Evolutionary conservation across 177 flowering plant species (phyloP).

Genomic region (Telopea speciosissima): DNA sequence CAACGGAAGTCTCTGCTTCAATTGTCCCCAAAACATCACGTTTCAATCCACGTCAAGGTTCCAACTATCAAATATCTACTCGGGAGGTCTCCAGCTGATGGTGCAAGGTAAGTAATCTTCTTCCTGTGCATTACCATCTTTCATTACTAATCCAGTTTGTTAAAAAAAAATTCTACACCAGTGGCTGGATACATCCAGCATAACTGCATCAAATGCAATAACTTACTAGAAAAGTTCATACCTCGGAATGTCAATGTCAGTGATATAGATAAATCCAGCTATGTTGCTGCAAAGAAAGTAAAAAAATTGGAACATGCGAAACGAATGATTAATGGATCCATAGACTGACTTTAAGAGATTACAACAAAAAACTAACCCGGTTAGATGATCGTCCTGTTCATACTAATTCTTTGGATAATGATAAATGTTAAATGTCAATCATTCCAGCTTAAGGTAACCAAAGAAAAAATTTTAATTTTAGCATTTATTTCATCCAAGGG

Average conservation of each 20-base stretch:
- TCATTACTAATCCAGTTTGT: neutral
- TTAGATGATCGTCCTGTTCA: neutral
- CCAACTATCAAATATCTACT: conserved; percentile 70
- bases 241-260: conserved; percentile 81
- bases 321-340: neutral
- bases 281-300: conserved; percentile 58
- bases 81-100: conserved; percentile 82
- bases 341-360: neutral
- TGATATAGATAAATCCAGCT: conserved; percentile 81
- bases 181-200: neutral
- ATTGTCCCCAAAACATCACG: conserved; percentile 19
- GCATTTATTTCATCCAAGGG: neutral
- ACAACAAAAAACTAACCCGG: neutral
- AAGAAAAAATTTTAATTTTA: too few species aligned
- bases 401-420: neutral
- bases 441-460: neutral
- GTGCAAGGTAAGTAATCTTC: conserved; percentile 79
- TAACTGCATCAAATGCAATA: neutral
- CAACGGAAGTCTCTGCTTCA: neutral
- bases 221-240: conserved; percentile 18
- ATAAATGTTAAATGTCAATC: neutral
- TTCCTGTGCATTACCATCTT: conserved; percentile 34
- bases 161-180: too few species aligned
- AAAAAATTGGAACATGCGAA: neutral
- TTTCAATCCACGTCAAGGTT: conserved; percentile 69